Conservation (phyloP, 2,329 filamentous ascomycete genomes). For the Xylaria sp. region DNA sequence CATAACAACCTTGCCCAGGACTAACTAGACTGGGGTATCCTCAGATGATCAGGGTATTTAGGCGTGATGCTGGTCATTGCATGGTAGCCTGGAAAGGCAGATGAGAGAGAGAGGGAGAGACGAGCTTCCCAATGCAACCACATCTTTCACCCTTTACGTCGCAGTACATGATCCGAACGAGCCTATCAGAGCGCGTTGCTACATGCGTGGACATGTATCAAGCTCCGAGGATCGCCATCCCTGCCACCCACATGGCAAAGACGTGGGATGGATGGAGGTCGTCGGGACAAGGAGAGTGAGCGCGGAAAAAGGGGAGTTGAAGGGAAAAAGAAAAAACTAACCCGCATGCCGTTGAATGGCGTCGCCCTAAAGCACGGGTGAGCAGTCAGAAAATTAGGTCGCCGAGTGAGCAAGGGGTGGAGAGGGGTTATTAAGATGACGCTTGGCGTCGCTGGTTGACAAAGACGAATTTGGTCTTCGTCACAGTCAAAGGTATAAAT, state of each 20-base stretch:
- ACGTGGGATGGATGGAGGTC: slow-evolving; percentile 23
- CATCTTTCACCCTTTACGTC: slow-evolving; percentile 15
- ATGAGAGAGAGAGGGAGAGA: not conserved
- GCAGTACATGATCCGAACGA: slow-evolving; percentile 12
- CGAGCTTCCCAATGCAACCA: slow-evolving; percentile 27
- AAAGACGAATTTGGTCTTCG: not conserved
- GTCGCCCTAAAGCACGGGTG: not conserved
- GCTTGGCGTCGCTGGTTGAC: slow-evolving; percentile 1
- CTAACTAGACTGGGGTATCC: slow-evolving; percentile 4
- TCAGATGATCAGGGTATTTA: slow-evolving; percentile 20
- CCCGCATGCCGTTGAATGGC: not conserved
- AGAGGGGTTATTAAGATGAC: slow-evolving; percentile 3
- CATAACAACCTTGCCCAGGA: slow-evolving; percentile 22
- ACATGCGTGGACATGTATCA: slow-evolving; percentile 16
- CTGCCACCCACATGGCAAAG: slow-evolving; percentile 36
- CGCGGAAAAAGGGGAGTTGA: slow-evolving; percentile 7
- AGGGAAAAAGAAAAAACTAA: slow-evolving; percentile 9
- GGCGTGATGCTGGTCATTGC: slow-evolving; percentile 25
- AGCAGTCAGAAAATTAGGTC: not conserved
- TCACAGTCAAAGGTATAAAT: not conserved
- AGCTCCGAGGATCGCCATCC: slow-evolving; percentile 28
- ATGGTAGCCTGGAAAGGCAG: slow-evolving; percentile 11
- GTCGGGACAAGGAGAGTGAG: slow-evolving; percentile 22
- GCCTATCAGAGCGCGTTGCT: slow-evolving; percentile 22
- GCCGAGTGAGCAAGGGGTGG: slow-evolving; percentile 23